Evolutionary conservation across 2,329 filamentous ascomycete species (phyloP), one percentile per base, ranked within the genome.

Genomic region (Knufia fluminis): DNA sequence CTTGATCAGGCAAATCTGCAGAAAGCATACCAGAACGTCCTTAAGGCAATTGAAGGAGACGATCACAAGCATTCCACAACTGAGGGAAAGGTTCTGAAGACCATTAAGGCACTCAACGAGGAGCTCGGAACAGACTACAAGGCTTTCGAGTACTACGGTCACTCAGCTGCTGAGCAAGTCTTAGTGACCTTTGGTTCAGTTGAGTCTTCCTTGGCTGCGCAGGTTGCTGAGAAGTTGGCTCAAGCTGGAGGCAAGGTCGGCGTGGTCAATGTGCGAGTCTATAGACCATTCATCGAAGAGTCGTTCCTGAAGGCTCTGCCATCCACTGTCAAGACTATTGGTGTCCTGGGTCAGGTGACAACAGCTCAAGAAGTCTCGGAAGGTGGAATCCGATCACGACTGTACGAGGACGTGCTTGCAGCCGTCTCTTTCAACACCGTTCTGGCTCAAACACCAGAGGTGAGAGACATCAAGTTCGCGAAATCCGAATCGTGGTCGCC

Each of bases 251-350:
- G 78, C 63, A 87, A 83, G 70, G 79, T 96, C 53, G 92, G 92
- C 60, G 85, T 91, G 33, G 76, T 98, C 67, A 91, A 87, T 60
- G 91, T 97, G 41, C 85, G 92, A 56, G 77, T 98, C 49, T 98
- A 97, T 74, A 82, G 91, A 38, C 92, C 92, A 14, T 97, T 98
- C 62, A 80, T 92, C 26, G 92, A 98, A 70, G 89, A 96, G 65
- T 86, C 87, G 46, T 97, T 98, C 75, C 73, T 97, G 55, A 81
- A 84, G 57, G 78, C 79, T 9, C 77, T 98, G 23, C 89, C 92
- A 28, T 74, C 80, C 58, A 85, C 85, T 31, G 79, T 83, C 41
- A 80, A 79, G 68, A 85, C 78, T 54, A 76, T 98, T 56, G 83
- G 84, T 32, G 88, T 97, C 17, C 79, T 98, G 4, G 92, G 92